Evolutionary conservation across 2,329 filamentous ascomycete genomes (phyloP).

Genomic region (Dothistroma septosporum): DNA sequence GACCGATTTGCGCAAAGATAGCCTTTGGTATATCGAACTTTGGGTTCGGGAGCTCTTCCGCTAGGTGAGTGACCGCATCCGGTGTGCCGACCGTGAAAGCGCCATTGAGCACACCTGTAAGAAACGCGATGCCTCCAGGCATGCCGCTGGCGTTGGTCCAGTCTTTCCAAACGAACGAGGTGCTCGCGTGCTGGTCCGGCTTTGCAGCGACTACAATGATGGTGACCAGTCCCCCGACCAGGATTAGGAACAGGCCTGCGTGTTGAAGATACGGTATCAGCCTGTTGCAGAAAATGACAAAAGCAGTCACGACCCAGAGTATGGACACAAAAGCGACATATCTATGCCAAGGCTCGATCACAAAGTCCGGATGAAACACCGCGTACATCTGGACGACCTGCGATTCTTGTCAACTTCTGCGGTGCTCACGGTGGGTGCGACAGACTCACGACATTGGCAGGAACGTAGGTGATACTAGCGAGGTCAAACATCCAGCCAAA

Average conservation of each 20-base stretch:
- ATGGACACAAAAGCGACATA: constrained; percentile 57
- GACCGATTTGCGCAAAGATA: constrained; percentile 46
- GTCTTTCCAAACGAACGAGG: constrained; percentile 37
- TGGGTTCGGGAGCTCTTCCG: constrained; percentile 37
- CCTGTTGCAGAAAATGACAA: constrained; percentile 56
- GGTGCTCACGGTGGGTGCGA: constrained; percentile 17
- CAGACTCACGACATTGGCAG: constrained; percentile 50
- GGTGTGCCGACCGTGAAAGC: constrained; percentile 38
- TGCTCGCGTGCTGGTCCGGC: constrained; percentile 50
- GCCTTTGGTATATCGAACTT: constrained; percentile 48
- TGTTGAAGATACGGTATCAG: constrained; percentile 51
- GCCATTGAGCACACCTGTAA: constrained; percentile 38
- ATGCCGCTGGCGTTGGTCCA: constrained; percentile 50
- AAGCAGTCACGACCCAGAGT: constrained; percentile 50
- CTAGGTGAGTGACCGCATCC: constrained; percentile 36
- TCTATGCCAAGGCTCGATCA: constrained; percentile 53
- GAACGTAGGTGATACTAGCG: constrained; percentile 56
- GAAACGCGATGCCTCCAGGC: constrained; percentile 38
- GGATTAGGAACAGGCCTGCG: constrained; percentile 51
- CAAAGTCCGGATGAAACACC: constrained; percentile 54
- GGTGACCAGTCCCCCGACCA: constrained; percentile 36
- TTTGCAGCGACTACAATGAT: constrained; percentile 46
- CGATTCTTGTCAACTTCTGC: not conserved
- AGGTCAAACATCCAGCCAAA: constrained; percentile 61
- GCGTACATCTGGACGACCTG: constrained; percentile 56